Evolutionary conservation across 768 basidiomycete species (phyloP), one percentile per base, ranked within the genome.

Genomic region (Boletus vermiculosoides): DNA sequence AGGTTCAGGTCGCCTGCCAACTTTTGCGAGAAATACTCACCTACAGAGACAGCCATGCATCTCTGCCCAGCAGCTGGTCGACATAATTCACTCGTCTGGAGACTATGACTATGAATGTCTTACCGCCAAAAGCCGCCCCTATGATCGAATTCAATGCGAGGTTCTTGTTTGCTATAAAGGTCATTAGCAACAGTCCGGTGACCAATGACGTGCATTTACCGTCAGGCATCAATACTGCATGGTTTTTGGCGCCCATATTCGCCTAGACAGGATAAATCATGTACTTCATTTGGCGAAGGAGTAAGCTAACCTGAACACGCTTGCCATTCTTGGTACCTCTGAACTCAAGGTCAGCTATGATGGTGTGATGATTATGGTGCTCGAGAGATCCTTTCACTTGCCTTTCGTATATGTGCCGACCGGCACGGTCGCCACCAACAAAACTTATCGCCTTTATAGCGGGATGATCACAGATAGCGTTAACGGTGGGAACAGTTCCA

Each of bases 191-290:
- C 8, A 16, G 8, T 33, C n/a, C 30, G 34, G 10, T 28, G n/a
- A 31, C 33, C 40, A 55, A 30, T 52, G 9, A 30, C 30, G 23
- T 31, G 23, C 22, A 66, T 80, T 54, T 59, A 95, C 94, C 92
- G 73, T 97, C 94, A 20, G 93, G 90, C 92, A 96, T 94, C 63
- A 96, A 71, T 15, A 96, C 82, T 18, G 87, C 92, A 72, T 96
- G 94, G 65, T 96, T 98, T 78, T 99, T 99, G 30, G 96, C 96
- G n/a, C 96, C 96, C 73, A 98, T 74, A 64, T 90, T 89, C 11
- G 87, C 85, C 75, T 87, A 28, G 33, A 39, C 11, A 55, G 59
- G 46, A 48, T 30, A 28, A 28, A 46, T 52, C 44, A 45, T 45
- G 55, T 48, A 44, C 13, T 31, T 28, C 34, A 28, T 18, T 53